These are phyloP conservation scores for Nymphaea thermarum DNA, from an alignment of 164 flowering plant species.

Conservation along the genomic window DNA sequence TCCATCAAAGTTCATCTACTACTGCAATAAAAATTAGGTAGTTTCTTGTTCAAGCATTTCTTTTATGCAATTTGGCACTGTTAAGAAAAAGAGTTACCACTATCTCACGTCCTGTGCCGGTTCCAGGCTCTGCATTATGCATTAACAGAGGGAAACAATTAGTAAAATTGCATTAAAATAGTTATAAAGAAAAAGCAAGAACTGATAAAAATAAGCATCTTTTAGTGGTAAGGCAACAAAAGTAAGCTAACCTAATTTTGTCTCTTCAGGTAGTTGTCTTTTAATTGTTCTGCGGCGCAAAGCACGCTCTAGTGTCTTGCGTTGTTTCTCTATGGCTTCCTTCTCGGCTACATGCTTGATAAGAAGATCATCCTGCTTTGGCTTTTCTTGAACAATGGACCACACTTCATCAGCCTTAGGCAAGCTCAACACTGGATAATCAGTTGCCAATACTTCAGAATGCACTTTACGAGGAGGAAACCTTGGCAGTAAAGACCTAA, in stretches of 20 bases:
- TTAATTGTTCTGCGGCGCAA: slow-evolving; percentile 33
- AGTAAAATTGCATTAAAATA: no score
- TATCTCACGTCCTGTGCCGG: slow-evolving; percentile 56
- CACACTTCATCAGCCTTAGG: slow-evolving; percentile 48
- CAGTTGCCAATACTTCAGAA: slow-evolving; percentile 21
- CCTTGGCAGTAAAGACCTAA: slow-evolving; percentile 31
- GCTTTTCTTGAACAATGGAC: slow-evolving; percentile 52
- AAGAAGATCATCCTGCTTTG: slow-evolving; percentile 36
- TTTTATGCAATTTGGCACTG: neutral
- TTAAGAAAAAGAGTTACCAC: slow-evolving; percentile 38
- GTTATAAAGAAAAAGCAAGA: neutral
- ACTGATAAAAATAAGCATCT: neutral
- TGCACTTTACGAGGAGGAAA: slow-evolving; percentile 45
- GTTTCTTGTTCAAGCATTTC: no score
- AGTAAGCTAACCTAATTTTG: slow-evolving; percentile 32
- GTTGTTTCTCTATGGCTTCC: slow-evolving; percentile 45
- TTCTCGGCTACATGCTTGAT: slow-evolving; percentile 46
- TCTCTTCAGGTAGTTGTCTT: slow-evolving; percentile 39
- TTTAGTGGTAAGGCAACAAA: neutral
- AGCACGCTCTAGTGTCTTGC: slow-evolving; percentile 40
- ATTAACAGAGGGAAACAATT: slow-evolving; percentile 3
- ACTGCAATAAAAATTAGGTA: no score
- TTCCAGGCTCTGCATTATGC: slow-evolving; percentile 58
- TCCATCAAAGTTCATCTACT: no score
- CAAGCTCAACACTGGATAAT: slow-evolving; percentile 26